Conservation (phyloP, 1,284 basidiomycete species). For the Apiotrichum veenhuisii region DNA sequence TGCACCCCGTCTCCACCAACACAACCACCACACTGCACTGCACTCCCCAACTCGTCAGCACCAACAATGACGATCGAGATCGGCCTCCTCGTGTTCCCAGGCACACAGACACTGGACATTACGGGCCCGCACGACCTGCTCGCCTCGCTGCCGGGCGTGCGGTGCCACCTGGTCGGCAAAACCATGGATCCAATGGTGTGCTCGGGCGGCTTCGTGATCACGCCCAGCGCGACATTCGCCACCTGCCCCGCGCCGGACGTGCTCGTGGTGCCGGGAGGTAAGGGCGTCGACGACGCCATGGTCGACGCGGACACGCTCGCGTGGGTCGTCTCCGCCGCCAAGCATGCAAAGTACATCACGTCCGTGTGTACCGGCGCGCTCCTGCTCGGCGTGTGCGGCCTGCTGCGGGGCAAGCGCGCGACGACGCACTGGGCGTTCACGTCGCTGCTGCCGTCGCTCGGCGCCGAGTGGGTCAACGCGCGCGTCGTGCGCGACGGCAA, state of each 20-base stretch:
- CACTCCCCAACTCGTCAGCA: background rate
- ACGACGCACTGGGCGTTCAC: conserved; percentile 12
- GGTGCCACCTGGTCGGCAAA: conserved; percentile 1
- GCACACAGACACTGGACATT: conserved; percentile 11
- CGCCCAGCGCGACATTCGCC: background rate
- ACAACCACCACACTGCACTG: background rate
- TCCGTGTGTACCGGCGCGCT: conserved; percentile 16
- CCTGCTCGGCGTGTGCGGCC: conserved; percentile 10
- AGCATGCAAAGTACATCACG: background rate
- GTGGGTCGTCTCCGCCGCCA: background rate
- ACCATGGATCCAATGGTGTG: background rate
- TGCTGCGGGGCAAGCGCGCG: conserved; percentile 6
- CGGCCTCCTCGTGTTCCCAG: conserved; percentile 10
- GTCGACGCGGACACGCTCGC: background rate
- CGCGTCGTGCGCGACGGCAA: conserved; percentile 12
- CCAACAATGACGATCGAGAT: background rate
- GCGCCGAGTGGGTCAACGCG: conserved; percentile 3
- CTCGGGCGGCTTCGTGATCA: background rate
- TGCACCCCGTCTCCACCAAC: no score
- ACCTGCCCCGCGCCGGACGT: conserved; percentile 4
- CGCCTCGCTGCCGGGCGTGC: background rate
- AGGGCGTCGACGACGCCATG: background rate
- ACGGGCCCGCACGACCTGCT: conserved; percentile 10
- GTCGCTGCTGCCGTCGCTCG: background rate
- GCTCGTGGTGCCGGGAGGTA: conserved; percentile 9